Conservation (phyloP, 768 basidiomycete species). For the Ramaria rubella region DNA sequence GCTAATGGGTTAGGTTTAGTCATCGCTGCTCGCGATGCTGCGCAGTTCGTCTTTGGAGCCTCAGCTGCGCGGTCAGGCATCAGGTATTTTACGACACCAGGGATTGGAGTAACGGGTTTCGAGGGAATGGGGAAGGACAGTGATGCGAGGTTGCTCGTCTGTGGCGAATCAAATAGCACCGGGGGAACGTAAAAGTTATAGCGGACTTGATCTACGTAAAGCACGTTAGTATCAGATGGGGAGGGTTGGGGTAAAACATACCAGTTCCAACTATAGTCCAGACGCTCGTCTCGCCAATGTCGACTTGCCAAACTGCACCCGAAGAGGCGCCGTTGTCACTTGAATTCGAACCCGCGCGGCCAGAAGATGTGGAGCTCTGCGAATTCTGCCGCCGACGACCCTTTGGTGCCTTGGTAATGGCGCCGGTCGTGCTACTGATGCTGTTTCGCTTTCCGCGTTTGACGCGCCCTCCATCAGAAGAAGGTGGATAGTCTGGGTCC, state of each 20-base stretch:
- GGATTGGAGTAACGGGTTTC: slow-evolving; percentile 81
- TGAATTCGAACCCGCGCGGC: slow-evolving; percentile 58
- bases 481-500: slow-evolving; percentile 54
- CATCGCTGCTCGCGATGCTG: slow-evolving; percentile 57
- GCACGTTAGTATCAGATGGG: slow-evolving; percentile 13
- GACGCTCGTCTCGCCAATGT: slow-evolving; percentile 88
- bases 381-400: slow-evolving; percentile 70
- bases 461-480: slow-evolving; percentile 81
- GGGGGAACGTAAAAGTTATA: slow-evolving; percentile 93
- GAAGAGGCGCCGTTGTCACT: slow-evolving; percentile 60
- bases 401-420: slow-evolving; percentile 35
- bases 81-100: slow-evolving; percentile 83
- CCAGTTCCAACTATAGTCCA: slow-evolving; percentile 94
- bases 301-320: slow-evolving; percentile 80
- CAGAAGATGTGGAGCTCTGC: slow-evolving; percentile 52
- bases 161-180: slow-evolving; percentile 68
- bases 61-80: slow-evolving; percentile 84
- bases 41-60: slow-evolving; percentile 66
- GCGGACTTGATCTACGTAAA: slow-evolving; percentile 67
- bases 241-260: slow-evolving; percentile 29
- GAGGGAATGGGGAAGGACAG: slow-evolving; percentile 73
- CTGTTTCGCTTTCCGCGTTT: slow-evolving; percentile 67
- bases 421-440: slow-evolving; percentile 61
- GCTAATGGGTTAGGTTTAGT: slow-evolving; percentile 74
- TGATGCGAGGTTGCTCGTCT: slow-evolving; percentile 26